Percentiles rank a stretch among this genome's conserved stretches.
phyloP scores from a whole-genome alignment of 2,329 filamentous ascomycete species.

The Microcyclospora pomicola region DNA sequence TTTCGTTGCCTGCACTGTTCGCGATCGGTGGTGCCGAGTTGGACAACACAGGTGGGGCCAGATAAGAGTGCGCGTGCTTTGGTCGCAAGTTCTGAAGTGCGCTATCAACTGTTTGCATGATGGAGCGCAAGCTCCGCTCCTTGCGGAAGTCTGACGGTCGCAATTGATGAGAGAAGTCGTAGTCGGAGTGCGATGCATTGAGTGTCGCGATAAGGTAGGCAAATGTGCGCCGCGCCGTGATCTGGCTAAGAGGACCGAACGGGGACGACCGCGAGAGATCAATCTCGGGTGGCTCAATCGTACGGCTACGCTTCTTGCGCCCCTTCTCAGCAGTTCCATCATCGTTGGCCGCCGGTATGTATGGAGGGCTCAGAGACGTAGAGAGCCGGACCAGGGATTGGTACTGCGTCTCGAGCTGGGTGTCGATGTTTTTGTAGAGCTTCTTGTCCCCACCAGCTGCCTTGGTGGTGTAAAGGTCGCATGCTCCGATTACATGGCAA shows the following conservation, averaged over 20 bases:
- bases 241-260: conserved; percentile 79
- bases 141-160: conserved; percentile 80
- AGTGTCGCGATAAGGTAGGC: conserved; percentile 93
- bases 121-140: conserved; percentile 62
- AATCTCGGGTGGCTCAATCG: conserved; percentile 20
- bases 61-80: conserved; percentile 10
- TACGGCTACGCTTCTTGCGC: conserved; percentile 12
- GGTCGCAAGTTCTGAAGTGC: conserved; percentile 79
- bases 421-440: conserved; percentile 88
- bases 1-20: conserved; percentile 14
- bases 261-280: conserved; percentile 78
- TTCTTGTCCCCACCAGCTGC: conserved; percentile 93
- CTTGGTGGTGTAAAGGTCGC: conserved; percentile 95
- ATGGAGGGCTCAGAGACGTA: conserved; percentile 72
- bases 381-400: conserved; percentile 75
- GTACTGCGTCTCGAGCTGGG: conserved; percentile 81
- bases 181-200: conserved; percentile 90
- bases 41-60: conserved; percentile 11
- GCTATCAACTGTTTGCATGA: conserved; percentile 78
- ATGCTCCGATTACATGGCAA: conserved; percentile 81
- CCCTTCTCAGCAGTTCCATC: conserved; percentile 11
- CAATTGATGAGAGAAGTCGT: conserved; percentile 89
- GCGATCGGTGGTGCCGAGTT: conserved; percentile 13
- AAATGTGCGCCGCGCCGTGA: conserved; percentile 79
- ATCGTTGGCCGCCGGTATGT: conserved; percentile 26